Conservation (phyloP, 1,284 basidiomycete genomes). For the Amylostereum chailletii region DNA sequence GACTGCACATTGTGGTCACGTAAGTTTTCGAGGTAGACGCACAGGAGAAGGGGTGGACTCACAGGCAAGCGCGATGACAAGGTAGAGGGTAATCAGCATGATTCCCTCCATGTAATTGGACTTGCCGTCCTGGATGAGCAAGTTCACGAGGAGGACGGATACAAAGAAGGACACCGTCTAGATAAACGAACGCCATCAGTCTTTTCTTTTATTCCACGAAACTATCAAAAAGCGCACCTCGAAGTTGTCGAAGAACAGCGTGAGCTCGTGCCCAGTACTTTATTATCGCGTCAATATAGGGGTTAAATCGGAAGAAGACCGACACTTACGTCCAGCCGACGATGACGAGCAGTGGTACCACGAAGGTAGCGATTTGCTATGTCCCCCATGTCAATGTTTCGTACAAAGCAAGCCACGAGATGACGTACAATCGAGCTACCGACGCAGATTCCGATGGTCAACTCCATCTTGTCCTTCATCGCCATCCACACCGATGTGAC, state of each 20-base stretch:
- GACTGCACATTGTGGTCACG: constrained; percentile 23
- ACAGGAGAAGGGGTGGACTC: constrained; percentile 13
- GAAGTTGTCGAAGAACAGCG: constrained; percentile 77
- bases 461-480: constrained; percentile 79
- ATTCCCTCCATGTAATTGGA: constrained; percentile 86
- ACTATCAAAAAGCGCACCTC: constrained; percentile 36
- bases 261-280: constrained; percentile 52
- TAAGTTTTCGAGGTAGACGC: constrained; percentile 1
- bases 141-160: constrained; percentile 77
- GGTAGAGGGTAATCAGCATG: constrained; percentile 59
- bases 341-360: constrained; percentile 78
- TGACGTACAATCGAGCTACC: constrained; percentile 77
- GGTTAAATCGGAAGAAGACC: neutral
- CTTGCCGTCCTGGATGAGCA: constrained; percentile 75
- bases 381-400: neutral
- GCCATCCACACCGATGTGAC: constrained; percentile 89
- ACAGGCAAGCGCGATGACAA: constrained; percentile 54
- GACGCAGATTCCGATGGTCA: constrained; percentile 84
- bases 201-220: neutral
- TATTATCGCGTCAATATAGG: constrained; percentile 6
- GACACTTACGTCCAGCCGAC: constrained; percentile 68
- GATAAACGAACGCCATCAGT: constrained; percentile 9
- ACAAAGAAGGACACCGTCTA: constrained; percentile 81
- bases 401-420: neutral
- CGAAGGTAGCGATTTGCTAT: constrained; percentile 85